These are phyloP conservation scores for Leersia perrieri DNA, from an alignment of 176 grass and related monocot species.

Conservation along the genomic window DNA sequence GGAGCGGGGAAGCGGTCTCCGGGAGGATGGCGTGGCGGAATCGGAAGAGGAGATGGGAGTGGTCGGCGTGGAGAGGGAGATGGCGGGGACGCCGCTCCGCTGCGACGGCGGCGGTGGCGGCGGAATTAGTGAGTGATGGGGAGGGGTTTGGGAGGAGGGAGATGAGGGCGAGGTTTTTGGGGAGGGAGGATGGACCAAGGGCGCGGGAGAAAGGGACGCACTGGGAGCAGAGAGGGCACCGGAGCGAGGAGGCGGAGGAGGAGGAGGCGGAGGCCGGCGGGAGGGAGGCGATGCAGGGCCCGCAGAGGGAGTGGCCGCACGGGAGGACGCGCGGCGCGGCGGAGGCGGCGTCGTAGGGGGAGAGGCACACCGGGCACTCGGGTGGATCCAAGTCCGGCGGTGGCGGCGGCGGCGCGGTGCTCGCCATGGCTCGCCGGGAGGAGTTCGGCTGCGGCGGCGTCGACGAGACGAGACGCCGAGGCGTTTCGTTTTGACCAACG, in stretches of 20 bases:
- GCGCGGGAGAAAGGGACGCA: slow-evolving; percentile 67
- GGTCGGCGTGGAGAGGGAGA: slow-evolving; percentile 35
- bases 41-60: slow-evolving; percentile 35
- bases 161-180: slow-evolving; percentile 85
- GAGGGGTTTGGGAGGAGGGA: slow-evolving; percentile 32
- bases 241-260: slow-evolving; percentile 53
- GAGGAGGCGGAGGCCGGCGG: slow-evolving; percentile 52
- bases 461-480: neutral
- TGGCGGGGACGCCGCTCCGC: neutral
- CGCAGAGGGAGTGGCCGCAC: slow-evolving; percentile 84
- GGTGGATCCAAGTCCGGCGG: slow-evolving; percentile 38
- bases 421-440: slow-evolving; percentile 24
- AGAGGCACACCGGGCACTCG: slow-evolving; percentile 88
- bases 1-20: slow-evolving; percentile 24
- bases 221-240: slow-evolving; percentile 84
- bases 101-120: neutral
- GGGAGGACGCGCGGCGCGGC: slow-evolving; percentile 69
- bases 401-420: neutral
- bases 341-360: slow-evolving; percentile 47
- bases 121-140: too few relatives aligned
- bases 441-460: neutral
- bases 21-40: slow-evolving; percentile 39
- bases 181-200: slow-evolving; percentile 60
- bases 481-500: neutral
- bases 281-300: slow-evolving; percentile 60